Conservation (phyloP, 768 basidiomycete species). For the Roridomyces roridus region DNA sequence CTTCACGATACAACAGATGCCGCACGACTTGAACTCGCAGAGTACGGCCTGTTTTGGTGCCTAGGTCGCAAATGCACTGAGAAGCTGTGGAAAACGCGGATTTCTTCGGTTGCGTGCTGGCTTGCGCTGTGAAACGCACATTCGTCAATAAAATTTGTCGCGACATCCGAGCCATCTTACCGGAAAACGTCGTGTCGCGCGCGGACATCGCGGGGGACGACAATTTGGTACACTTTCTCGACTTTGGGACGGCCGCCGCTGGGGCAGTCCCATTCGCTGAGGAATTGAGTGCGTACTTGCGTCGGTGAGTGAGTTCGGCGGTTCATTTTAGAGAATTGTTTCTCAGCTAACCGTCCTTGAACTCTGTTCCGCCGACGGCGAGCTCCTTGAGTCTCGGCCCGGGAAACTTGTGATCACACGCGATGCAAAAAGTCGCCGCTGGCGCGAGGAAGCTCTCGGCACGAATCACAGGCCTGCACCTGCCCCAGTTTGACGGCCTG, state of each 20-base stretch:
- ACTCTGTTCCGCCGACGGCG: slow-evolving; percentile 49
- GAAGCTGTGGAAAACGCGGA: slow-evolving; percentile 68
- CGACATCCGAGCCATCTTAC: slow-evolving; percentile 37
- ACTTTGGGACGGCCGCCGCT: slow-evolving; percentile 42
- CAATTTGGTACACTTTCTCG: slow-evolving; percentile 64
- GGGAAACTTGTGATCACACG: slow-evolving; percentile 53
- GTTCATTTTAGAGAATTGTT: slow-evolving; percentile 17
- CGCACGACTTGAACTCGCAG: slow-evolving; percentile 68
- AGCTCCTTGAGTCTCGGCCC: slow-evolving; percentile 56
- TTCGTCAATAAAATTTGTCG: slow-evolving; percentile 2
- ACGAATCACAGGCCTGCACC: slow-evolving; percentile 56
- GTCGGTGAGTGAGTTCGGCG: slow-evolving; percentile 2
- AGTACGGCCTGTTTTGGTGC: slow-evolving; percentile 54
- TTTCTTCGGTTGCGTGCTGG: slow-evolving; percentile 46
- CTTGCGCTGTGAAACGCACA: slow-evolving; percentile 37
- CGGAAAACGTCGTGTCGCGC: slow-evolving; percentile 54
- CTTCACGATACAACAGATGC: slow-evolving; percentile 65
- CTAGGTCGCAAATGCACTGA: slow-evolving; percentile 74
- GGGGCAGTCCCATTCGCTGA: slow-evolving; percentile 59
- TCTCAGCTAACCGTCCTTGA: slow-evolving; percentile 54
- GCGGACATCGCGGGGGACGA: slow-evolving; percentile 47
- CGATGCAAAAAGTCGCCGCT: slow-evolving; percentile 53
- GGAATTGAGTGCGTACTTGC: slow-evolving; percentile 55
- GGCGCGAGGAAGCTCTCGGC: slow-evolving; percentile 52
- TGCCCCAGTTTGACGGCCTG: slow-evolving; percentile 57